Evolutionary conservation across 208 protist genomes (phyloP).

Genomic region (Leishmania turanica): DNA sequence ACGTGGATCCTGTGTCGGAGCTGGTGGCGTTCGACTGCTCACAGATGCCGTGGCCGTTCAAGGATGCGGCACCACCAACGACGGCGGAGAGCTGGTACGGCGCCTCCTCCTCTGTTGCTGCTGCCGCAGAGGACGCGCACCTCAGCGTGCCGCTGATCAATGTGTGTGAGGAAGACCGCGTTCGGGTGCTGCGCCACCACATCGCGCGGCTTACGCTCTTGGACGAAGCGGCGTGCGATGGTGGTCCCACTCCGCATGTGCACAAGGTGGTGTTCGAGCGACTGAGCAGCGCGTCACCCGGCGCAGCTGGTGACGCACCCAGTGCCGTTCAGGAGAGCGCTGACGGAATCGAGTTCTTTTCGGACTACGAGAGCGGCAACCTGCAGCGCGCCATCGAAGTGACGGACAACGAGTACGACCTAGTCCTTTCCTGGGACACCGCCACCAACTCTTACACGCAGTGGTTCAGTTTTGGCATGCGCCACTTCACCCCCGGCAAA

Average conservation of each 20-base stretch:
- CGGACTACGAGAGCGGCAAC: constrained; percentile 96
- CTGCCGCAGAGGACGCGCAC: constrained; percentile 20
- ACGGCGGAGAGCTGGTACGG: constrained; percentile 23
- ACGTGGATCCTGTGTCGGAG: constrained; percentile 14
- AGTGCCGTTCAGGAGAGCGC: constrained; percentile 7
- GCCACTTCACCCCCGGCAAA: constrained; percentile 55
- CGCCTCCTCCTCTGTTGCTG: constrained; percentile 1
- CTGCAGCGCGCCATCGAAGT: constrained; percentile 91
- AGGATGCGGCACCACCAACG: constrained; percentile 36
- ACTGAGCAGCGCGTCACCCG: not conserved
- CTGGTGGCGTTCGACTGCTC: constrained; percentile 20
- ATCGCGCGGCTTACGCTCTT: constrained; percentile 53
- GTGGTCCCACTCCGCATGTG: constrained; percentile 31
- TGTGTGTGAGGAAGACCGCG: constrained; percentile 36
- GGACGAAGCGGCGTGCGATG: constrained; percentile 37
- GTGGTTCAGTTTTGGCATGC: constrained; percentile 97
- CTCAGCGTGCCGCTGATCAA: constrained; percentile 32
- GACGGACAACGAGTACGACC: constrained; percentile 92
- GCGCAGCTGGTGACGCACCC: not conserved
- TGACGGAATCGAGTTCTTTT: constrained; percentile 80
- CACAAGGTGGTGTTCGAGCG: constrained; percentile 38
- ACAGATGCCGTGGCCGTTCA: constrained; percentile 57
- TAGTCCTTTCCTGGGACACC: constrained; percentile 94
- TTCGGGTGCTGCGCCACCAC: constrained; percentile 60
- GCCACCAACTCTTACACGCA: constrained; percentile 96